Evolutionary conservation across 257 asterid species (phyloP), one percentile per base, ranked within the genome.

Genomic region (Primulina eburnea): DNA sequence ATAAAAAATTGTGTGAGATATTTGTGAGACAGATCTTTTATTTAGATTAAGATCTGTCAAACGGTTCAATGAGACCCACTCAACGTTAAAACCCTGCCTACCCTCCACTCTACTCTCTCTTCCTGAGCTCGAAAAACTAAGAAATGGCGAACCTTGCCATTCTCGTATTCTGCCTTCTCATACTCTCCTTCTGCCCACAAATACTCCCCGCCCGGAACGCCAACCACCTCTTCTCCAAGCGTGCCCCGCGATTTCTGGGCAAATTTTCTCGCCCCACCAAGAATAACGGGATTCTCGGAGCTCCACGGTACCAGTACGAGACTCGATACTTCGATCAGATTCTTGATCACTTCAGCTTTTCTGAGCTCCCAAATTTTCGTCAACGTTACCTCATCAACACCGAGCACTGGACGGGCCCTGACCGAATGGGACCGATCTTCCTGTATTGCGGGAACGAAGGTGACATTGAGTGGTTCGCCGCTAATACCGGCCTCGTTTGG

Each of bases 371-470:
- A 7, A 79, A 72, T 33, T 92, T 90, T 77, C 84, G 80, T 2
- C 97, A 92, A 73, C 95, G 91, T 37, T 92, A 88, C 75, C 89
- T 92, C 4, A 87, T 90, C 76, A 92, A 78, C 78, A 82, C 88
- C 28, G 81, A 88, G 8, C 75, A 90, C 76, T 92, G 97, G 97
- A 35, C 76, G 59, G 97, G 93, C 29, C 86, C 97, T n/a, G 69
- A 73, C 26, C 66, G 70, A 0, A 37, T 52, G 65, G 95, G 82
- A 9, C 98, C 98, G 57, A 88, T 92, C 68, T 88, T 92, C 85
- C 67, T 92, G 75, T 92, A 90, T 86, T 90, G 97, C 70, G 97
- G 98, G 21, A 92, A 92, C 24, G 98, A 92, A 83, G 97, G 97
- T 8, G 85, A 90, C 38, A 92, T 92, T 37, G 97, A 88, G 68